Evolutionary conservation across 768 basidiomycete species (phyloP), one percentile per base, ranked within the genome.

Genomic region (Termitomyces sp.): DNA sequence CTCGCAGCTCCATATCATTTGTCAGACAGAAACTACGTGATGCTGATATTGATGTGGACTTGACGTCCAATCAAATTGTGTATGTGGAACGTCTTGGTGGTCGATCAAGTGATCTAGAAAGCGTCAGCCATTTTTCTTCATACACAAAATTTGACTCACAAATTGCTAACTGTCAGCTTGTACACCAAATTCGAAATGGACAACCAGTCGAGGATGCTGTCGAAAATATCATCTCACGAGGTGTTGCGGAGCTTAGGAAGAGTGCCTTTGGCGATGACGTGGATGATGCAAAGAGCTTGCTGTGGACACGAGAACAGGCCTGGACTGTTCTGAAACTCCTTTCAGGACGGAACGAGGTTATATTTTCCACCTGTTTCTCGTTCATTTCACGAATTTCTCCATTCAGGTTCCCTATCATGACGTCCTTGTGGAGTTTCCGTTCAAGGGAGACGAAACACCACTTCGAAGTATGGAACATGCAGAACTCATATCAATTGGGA

Each of bases 251-350:
- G 71, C 76, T 98, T 54, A 80, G 91, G 51, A 98, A 98, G 81
- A 89, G 84, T 51, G 92, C 92, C 0, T 99, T 98, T 70, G 96
- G 95, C 0, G 95, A 97, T 65, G 96, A 97, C 69, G 73, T 79
- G 1, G 94, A 96, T 58, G 96, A 97, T 68, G 89, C 90, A 3
- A 95, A 94, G 73, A 78, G 70, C 50, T 73, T 96, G 43, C 79
- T 86, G 0, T 99, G 97, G 97, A 81, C 87, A 5, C 80, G 88
- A 50, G 89, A 93, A 62, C 94, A 98, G 69, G 94, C 86, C 0
- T 98, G 95, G 94, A 81, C 79, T 20, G 77, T 98, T 15, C 78
- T 98, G 57, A 89, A 87, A 67, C 77, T 81, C 11, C 81, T 99
- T 40, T 81, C 92, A 1, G 82, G 82, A 64, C 78, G 81, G 52